Percentiles rank a stretch among this genome's conserved stretches.
These are phyloP conservation scores for Rhododendron henanense DNA, from an alignment of 148 eudicot species.

Conservation along the genomic window DNA sequence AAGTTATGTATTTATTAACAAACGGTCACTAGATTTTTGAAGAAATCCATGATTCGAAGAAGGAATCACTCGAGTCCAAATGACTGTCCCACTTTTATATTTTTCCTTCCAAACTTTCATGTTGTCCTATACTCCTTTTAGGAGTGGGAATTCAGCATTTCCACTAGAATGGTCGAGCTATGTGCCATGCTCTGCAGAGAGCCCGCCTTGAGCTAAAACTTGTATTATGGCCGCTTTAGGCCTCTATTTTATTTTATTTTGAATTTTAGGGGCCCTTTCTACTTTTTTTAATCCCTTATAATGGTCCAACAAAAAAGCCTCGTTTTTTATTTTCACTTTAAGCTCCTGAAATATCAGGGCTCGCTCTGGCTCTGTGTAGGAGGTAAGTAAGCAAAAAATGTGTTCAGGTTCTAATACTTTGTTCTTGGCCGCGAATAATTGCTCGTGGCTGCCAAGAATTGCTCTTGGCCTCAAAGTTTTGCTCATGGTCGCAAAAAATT, in stretches of 20 bases:
- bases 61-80: not conserved
- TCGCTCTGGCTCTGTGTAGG: not conserved
- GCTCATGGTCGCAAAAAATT: no score
- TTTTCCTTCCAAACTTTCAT: not conserved
- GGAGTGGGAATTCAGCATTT: constrained; percentile 4
- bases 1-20: not conserved
- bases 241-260: no score
- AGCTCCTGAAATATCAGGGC: no score
- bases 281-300: no score
- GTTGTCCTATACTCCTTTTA: not conserved
- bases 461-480: no score
- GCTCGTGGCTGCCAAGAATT: no score
- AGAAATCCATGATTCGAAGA: not conserved
- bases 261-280: no score
- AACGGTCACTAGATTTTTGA: not conserved
- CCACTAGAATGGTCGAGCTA: not conserved
- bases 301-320: no score
- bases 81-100: not conserved
- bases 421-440: no score
- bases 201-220: no score
- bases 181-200: not conserved
- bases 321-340: no score
- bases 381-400: not conserved
- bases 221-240: no score
- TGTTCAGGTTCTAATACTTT: not conserved